Evolutionary conservation across 129 eudicot species (phyloP).

Genomic region (Arctium lappa): DNA sequence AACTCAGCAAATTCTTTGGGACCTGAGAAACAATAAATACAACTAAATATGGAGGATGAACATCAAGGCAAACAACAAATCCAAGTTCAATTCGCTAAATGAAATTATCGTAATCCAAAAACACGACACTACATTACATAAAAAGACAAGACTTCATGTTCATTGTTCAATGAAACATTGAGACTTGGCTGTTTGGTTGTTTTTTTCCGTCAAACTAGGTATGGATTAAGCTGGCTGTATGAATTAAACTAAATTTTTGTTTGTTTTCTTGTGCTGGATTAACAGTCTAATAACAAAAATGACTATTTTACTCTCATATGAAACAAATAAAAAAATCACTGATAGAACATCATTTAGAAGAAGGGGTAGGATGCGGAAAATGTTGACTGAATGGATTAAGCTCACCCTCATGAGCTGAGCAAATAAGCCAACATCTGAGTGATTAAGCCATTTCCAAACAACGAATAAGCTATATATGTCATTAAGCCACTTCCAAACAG

Average conservation of each 20-base stretch:
- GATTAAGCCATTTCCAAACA: neutral
- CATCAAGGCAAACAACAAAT: neutral
- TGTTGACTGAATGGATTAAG: neutral
- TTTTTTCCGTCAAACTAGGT: neutral
- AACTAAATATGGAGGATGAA: neutral
- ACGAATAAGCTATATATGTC: neutral
- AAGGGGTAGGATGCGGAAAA: neutral
- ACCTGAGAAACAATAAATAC: constrained; percentile 36
- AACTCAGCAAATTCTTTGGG: constrained; percentile 67
- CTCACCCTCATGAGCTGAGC: neutral
- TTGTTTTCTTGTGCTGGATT: no score
- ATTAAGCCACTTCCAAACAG: neutral
- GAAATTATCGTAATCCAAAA: neutral
- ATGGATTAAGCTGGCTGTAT: neutral
- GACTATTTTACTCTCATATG: no score
- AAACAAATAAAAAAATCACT: no score
- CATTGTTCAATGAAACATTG: neutral
- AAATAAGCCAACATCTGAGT: neutral
- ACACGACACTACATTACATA: neutral
- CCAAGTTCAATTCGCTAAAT: neutral
- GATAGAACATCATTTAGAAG: no score
- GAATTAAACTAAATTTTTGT: no score
- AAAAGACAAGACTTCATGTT: neutral
- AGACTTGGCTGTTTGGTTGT: neutral
- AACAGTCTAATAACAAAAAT: no score